Base-by-base conservation (phyloP, 192 early-diverging fungal genomes). In the Backusella macrospora region DNA sequence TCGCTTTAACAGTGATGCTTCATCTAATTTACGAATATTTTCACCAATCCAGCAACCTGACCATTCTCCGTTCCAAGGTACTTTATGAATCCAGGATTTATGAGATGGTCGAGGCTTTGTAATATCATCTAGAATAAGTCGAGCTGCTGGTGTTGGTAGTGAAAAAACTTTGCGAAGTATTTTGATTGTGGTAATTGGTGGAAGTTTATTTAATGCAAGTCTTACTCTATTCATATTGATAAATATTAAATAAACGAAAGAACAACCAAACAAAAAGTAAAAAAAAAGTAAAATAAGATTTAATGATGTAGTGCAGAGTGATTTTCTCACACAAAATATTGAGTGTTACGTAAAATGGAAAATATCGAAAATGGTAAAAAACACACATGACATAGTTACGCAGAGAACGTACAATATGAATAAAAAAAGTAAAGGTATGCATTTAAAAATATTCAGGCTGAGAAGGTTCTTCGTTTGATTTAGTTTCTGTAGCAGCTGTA, bases 1-100 rank as follows among this genome's bases (percentile, higher is more conserved):
- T 23, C 79, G 48, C 42, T 69, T 49, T 42, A 23, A 10, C 6
- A 80, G 65, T 39, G 65, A 52, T 29, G 66, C 46, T 48, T 75
- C 59, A 40, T 76, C 74, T 5, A 76, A 21, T n/a, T 68, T 65
- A 23, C 34, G 38, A 29, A 80, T 26, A 12, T 80, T 65, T 65
- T 80, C 79, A 23, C 79, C 79, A 49, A 80, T 76, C 79, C 79
- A 80, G 39, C 74, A 80, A 23, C 79, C 79, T 40, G 75, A 71
- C 79, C 79, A 80, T 23, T 72, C 76, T 16, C 59, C 48, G 49
- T 80, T 75, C 74, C 79, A 76, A 7, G 70, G 64, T 10, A 73
- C 74, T 48, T 76, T 76, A 42, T 70, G 64, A 44, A 73, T 73
- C 79, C 79, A 80, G n/a, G 74, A 40, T 18, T 66, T 64, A 69